A percentile compares a stretch with the other conserved stretches of the same genome.
Evolutionary conservation across 495 filamentous ascomycete genomes (phyloP).

Genomic region (Lophiostoma macrostomum): DNA sequence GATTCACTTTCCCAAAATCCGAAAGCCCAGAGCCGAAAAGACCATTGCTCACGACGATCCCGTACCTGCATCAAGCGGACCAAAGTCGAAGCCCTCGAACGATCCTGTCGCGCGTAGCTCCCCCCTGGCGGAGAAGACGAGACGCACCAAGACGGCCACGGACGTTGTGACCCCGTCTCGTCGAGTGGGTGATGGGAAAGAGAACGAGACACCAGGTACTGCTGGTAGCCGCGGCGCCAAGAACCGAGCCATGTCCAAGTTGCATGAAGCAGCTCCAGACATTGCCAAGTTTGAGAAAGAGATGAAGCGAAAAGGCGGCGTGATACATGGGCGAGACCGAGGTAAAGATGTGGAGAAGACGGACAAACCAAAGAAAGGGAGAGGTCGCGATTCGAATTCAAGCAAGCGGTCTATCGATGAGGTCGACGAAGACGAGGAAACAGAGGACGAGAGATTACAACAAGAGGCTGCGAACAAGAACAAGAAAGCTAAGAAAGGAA

Average conservation of each 20-base stretch:
- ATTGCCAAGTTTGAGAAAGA: constrained; percentile 92
- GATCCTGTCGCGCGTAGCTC: constrained; percentile 16
- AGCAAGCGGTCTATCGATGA: constrained; percentile 56
- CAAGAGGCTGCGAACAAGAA: constrained; percentile 53
- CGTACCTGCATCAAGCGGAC: constrained; percentile 4
- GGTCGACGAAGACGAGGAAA: constrained; percentile 56
- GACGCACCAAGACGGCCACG: constrained; percentile 8
- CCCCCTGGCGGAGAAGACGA: constrained; percentile 24
- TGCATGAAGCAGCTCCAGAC: constrained; percentile 76
- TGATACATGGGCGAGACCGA: constrained; percentile 70
- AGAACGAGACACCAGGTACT: constrained; percentile 79
- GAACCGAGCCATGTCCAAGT: constrained; percentile 67
- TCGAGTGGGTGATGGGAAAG: constrained; percentile 59
- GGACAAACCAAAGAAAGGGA: constrained; percentile 29
- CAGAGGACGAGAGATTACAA: constrained; percentile 42
- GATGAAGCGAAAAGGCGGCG: constrained; percentile 78
- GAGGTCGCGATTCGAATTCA: constrained; percentile 26
- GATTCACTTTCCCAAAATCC: constrained; percentile 46
- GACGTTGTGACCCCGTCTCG: constrained; percentile 48
- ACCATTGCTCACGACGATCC: not conserved
- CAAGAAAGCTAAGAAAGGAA: constrained; percentile 51
- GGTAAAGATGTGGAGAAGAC: constrained; percentile 43
- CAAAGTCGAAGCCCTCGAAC: not conserved
- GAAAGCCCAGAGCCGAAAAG: constrained; percentile 26
- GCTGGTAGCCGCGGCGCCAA: constrained; percentile 84